phyloP scores from a whole-genome alignment of 1,284 basidiomycete species.

The Leccinum subrobustum region DNA sequence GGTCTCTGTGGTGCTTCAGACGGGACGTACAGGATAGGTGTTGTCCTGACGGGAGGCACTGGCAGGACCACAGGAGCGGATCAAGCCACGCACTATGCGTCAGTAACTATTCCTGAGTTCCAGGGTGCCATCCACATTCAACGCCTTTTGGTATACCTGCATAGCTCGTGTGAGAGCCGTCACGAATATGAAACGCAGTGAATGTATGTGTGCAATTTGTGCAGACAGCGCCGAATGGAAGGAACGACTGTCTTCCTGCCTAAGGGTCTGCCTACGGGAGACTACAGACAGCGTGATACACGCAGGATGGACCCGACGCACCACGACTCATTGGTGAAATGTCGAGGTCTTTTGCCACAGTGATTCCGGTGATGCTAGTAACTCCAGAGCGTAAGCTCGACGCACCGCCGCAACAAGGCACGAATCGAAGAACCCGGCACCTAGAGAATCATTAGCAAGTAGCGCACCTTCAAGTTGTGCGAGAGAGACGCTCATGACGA shows the following conservation, averaged over 20 bases:
- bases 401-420: not conserved
- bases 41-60: slow-evolving; percentile 20
- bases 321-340: not conserved
- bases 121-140: slow-evolving; percentile 23
- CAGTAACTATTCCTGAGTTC: not conserved
- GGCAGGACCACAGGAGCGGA: not conserved
- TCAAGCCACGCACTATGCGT: slow-evolving; percentile 3
- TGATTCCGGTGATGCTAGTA: slow-evolving; percentile 42
- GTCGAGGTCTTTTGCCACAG: slow-evolving; percentile 24
- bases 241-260: no score
- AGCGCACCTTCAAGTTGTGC: not conserved
- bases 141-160: slow-evolving; percentile 1
- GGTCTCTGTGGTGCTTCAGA: not conserved
- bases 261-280: no score
- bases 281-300: slow-evolving; percentile 4
- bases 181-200: not conserved
- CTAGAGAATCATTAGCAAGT: slow-evolving; percentile 4
- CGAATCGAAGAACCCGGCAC: slow-evolving; percentile 31
- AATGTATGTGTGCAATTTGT: not conserved
- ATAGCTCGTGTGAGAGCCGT: not conserved
- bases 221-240: not conserved
- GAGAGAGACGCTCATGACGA: not conserved
- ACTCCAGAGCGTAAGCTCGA: not conserved
- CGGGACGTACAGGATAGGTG: slow-evolving; percentile 31
- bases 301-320: not conserved